Base-by-base conservation (phyloP, 2,329 filamentous ascomycete species). In the Paraphoma chrysanthemicola region DNA sequence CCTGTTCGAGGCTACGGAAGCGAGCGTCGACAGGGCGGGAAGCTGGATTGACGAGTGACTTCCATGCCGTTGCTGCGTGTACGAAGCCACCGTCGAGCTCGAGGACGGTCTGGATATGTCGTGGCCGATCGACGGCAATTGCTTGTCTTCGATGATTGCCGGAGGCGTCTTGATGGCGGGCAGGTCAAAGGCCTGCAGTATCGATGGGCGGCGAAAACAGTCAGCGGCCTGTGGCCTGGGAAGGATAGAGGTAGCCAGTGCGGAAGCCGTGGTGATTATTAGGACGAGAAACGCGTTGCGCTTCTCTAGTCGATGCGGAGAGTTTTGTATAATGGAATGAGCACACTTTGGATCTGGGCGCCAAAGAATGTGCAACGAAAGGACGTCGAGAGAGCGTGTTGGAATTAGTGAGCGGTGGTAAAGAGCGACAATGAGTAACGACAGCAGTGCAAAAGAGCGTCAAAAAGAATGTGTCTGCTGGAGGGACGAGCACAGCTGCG, bases 181-280 rank as follows among this genome's bases (percentile, higher is more conserved):
- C 68, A 82, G 76, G 63, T 83, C 77, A 49, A 79, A 78, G 48
- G 69, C 73, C 64, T 81, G 77, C 56, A 83, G 80, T 62, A 82
- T 78, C 62, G 83, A 82, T 36, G 79, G 77, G 63, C 81, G 76
- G 67, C 77, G 73, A 71, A 79, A 74, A 69, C 75, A 71, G 55
- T 82, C 84, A 74, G 85, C 81, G 81, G 84, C 81, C 80, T 84
- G 81, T 64, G 85, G 83, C 82, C 83, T 80, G 71, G 85, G 86
- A 56, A 86, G 79, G 71, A 86, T 76, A 33, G 76, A 78, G 70
- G 82, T 81, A 78, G 83, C 84, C 77, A 87, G 82, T 71, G 84
- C 83, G 77, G 83, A 87, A 79, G 85, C 81, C 82, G 82, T 85
- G 68, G 48, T 77, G 69, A 43, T 54, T 59, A 64, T 60, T 66